Conservation (phyloP, 148 eudicot genomes). For the Cornus suecica region DNA sequence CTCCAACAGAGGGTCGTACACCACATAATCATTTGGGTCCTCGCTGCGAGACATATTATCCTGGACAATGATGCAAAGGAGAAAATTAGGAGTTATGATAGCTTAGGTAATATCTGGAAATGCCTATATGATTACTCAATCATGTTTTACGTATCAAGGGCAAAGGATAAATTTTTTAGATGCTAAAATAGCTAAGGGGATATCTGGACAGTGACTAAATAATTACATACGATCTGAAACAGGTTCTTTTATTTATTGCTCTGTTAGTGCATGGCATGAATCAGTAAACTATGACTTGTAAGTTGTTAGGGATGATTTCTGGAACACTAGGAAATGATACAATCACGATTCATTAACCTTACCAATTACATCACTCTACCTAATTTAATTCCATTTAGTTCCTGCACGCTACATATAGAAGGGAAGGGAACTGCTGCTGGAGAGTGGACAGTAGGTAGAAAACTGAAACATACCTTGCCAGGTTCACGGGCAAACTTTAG, state of each 20-base stretch:
- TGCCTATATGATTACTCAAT: neutral
- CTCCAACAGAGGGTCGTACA: conserved; percentile 83
- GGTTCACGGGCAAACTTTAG: conserved; percentile 66
- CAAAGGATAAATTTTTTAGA: too few species aligned
- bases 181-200: neutral
- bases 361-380: neutral
- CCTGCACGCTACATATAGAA: neutral
- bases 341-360: neutral
- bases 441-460: neutral
- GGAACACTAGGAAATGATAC: neutral
- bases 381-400: conserved; percentile 2
- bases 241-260: neutral
- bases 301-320: neutral
- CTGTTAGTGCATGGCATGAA: neutral
- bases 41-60: conserved; percentile 70
- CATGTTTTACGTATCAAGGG: too few species aligned
- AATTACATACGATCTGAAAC: neutral
- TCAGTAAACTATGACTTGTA: neutral
- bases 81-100: neutral
- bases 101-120: neutral
- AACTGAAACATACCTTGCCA: conserved; percentile 50
- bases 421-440: neutral
- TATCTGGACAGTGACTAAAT: neutral
- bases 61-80: conserved; percentile 36
- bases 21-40: conserved; percentile 76